A percentile compares a stretch with the other conserved stretches of the same genome.
These are phyloP conservation scores for Hyphopichia burtonii DNA, from an alignment of 1,139 yeast species.

Conservation along the genomic window DNA sequence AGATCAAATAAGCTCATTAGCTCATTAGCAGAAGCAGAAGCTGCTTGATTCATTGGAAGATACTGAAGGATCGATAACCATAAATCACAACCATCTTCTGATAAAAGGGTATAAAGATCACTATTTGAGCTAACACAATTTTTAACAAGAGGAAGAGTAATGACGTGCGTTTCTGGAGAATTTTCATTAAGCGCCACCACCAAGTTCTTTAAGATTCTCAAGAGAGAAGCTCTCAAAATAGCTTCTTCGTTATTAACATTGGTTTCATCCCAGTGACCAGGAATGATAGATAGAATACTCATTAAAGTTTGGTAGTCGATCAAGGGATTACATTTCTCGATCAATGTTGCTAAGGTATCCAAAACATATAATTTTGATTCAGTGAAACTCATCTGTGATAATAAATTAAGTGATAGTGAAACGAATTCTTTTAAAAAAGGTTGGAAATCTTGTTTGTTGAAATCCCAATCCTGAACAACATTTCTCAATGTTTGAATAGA, in stretches of 20 bases:
- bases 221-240: constrained; percentile 68
- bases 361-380: constrained; percentile 76
- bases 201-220: constrained; percentile 67
- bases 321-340: constrained; percentile 65
- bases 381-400: constrained; percentile 51
- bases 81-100: constrained; percentile 86
- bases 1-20: constrained; percentile 48
- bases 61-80: constrained; percentile 76
- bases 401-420: constrained; percentile 43
- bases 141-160: constrained; percentile 65
- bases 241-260: constrained; percentile 55
- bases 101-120: constrained; percentile 58
- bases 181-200: constrained; percentile 62
- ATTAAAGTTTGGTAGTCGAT: constrained; percentile 50
- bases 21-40: constrained; percentile 28
- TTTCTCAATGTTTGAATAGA: constrained; percentile 70
- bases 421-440: constrained; percentile 63
- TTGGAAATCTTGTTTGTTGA: constrained; percentile 61
- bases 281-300: constrained; percentile 60
- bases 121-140: constrained; percentile 63
- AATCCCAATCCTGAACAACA: constrained; percentile 84
- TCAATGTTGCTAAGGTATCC: constrained; percentile 61
- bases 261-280: constrained; percentile 68
- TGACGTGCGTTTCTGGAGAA: constrained; percentile 57
- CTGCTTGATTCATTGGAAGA: constrained; percentile 30